These are phyloP conservation scores for Penicillium frequentans DNA, from an alignment of 2,329 filamentous ascomycete species.

Conservation along the genomic window DNA sequence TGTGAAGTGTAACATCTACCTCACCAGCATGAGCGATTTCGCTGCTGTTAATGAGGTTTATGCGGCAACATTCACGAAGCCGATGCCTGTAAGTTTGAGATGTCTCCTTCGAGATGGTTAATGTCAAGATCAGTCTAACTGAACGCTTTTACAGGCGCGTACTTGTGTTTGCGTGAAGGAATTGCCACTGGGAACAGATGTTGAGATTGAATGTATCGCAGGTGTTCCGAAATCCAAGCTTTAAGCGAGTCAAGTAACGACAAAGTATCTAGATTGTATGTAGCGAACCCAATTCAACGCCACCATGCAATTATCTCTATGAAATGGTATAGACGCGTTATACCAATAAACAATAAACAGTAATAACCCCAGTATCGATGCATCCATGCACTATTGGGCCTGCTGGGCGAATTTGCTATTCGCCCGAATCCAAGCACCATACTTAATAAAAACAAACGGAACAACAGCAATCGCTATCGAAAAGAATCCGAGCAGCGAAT, in stretches of 20 bases:
- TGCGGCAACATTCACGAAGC: slow-evolving; percentile 23
- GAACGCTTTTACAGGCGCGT: slow-evolving; percentile 21
- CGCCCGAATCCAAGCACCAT: slow-evolving; percentile 39
- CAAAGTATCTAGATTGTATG: not conserved
- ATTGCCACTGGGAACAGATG: slow-evolving; percentile 52
- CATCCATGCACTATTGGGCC: not conserved
- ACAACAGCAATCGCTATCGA: slow-evolving; percentile 39
- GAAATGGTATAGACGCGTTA: not conserved
- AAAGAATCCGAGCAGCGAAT: slow-evolving; percentile 45
- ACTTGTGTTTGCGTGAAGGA: slow-evolving; percentile 54
- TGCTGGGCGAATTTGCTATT: slow-evolving; percentile 15
- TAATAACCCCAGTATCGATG: not conserved
- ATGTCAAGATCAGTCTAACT: not conserved
- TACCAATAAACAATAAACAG: not conserved
- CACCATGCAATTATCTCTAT: not conserved
- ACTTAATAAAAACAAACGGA: slow-evolving; percentile 39
- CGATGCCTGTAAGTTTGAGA: slow-evolving; percentile 26
- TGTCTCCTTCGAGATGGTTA: not conserved
- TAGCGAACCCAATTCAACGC: not conserved
- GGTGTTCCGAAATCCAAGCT: not conserved
- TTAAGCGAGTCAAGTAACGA: not conserved
- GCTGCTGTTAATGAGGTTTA: slow-evolving; percentile 80
- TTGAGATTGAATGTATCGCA: slow-evolving; percentile 53
- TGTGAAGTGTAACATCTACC: slow-evolving; percentile 66
- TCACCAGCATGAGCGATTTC: slow-evolving; percentile 65